These are phyloP conservation scores for Bipolaris zeicola DNA, from an alignment of 2,329 filamentous ascomycete genomes.

Conservation along the genomic window DNA sequence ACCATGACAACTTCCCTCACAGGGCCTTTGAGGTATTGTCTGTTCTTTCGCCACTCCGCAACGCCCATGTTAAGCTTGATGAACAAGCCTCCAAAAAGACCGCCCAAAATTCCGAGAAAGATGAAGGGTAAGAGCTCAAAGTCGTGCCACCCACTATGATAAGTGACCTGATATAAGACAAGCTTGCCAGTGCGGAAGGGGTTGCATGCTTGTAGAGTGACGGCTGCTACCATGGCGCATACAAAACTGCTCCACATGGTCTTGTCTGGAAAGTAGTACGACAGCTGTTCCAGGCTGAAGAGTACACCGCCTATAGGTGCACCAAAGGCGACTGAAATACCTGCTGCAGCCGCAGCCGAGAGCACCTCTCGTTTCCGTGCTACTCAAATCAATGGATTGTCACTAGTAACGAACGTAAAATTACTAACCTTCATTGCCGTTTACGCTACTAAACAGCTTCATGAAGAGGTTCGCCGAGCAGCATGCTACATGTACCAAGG, in stretches of 20 bases:
- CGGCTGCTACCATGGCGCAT: slow-evolving; percentile 97
- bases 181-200: slow-evolving; percentile 95
- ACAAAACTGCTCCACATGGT: slow-evolving; percentile 99
- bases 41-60: slow-evolving; percentile 76
- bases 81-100: slow-evolving; percentile 92
- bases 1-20: slow-evolving; percentile 80
- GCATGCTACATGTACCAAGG: slow-evolving; percentile 93
- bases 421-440: slow-evolving; percentile 77
- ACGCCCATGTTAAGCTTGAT: slow-evolving; percentile 93
- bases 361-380: slow-evolving; percentile 92
- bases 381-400: slow-evolving; percentile 47
- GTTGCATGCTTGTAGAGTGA: slow-evolving; percentile 89
- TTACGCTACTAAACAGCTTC: slow-evolving; percentile 82
- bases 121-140: slow-evolving; percentile 92
- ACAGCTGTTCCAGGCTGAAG: slow-evolving; percentile 94
- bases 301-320: slow-evolving; percentile 92
- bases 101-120: slow-evolving; percentile 83
- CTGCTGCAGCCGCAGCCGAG: slow-evolving; percentile 88
- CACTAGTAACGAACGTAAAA: too few relatives aligned
- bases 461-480: slow-evolving; percentile 95
- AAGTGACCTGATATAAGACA: slow-evolving; percentile 94
- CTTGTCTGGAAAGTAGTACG: slow-evolving; percentile 98
- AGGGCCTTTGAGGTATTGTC: slow-evolving; percentile 70
- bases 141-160: slow-evolving; percentile 88
- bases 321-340: slow-evolving; percentile 92